These are phyloP conservation scores for Penicillium lividum DNA, from an alignment of 495 filamentous ascomycete species.

Conservation along the genomic window DNA sequence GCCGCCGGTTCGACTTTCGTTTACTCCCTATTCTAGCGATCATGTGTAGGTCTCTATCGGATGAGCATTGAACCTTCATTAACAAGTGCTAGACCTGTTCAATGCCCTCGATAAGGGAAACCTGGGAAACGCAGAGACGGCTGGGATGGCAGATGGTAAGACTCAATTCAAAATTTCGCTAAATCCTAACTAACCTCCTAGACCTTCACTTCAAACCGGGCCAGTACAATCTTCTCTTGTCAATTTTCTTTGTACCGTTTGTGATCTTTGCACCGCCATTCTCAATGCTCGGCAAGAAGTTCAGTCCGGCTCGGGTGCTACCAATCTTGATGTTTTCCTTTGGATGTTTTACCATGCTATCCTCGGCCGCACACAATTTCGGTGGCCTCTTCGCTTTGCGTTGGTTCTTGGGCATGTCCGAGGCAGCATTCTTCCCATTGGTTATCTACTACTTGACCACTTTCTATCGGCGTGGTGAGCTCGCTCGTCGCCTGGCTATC, in stretches of 20 bases:
- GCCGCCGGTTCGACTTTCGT: constrained; percentile 61
- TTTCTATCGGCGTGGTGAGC: constrained; percentile 73
- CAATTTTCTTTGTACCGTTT: constrained; percentile 73
- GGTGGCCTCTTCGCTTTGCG: constrained; percentile 58
- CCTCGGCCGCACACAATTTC: constrained; percentile 57
- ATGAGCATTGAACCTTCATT: neutral
- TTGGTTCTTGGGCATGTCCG: constrained; percentile 63
- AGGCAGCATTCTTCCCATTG: constrained; percentile 70
- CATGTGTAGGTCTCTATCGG: constrained; percentile 51
- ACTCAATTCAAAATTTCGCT: neutral
- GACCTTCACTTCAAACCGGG: constrained; percentile 57
- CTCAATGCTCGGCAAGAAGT: constrained; percentile 66
- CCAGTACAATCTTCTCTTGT: constrained; percentile 68
- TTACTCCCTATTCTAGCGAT: constrained; percentile 63
- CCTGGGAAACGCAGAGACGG: constrained; percentile 68
- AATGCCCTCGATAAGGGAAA: constrained; percentile 66
- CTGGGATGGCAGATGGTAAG: constrained; percentile 51
- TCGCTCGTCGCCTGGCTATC: constrained; percentile 70
- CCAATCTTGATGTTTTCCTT: constrained; percentile 67
- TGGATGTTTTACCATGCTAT: constrained; percentile 57
- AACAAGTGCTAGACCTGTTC: constrained; percentile 46
- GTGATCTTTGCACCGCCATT: constrained; percentile 63
- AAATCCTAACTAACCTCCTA: constrained; percentile 13
- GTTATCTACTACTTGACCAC: constrained; percentile 59
- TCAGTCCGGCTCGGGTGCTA: constrained; percentile 59